Evolutionary conservation across 805 yeast species (phyloP), one percentile per base, ranked within the genome.

Genomic region (Ogataea sp.): DNA sequence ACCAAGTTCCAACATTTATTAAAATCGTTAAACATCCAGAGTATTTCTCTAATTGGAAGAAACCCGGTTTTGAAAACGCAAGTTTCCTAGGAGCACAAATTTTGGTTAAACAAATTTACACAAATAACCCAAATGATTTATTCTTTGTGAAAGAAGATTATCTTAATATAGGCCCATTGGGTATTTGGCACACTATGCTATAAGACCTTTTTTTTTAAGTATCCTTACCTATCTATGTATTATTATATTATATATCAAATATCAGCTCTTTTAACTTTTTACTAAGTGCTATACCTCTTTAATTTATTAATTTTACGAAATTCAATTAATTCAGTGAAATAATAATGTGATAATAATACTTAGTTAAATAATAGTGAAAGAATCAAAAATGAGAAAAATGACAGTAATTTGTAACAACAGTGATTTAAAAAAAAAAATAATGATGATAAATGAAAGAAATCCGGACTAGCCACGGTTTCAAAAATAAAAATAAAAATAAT

Each of bases 1-100:
- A n/a, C n/a, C 97, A 90, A 62, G 88, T 81, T 2, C 97, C 97
- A 18, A 77, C 79, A n/a, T 67, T 78, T 13, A 72, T 89, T 40
- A 77, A 73, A 47, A 55, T 78, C 37, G 77, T 80, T 20, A 80
- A 81, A 51, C 72, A 77, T 58, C 94, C 96, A 0, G 97, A 90
- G 40, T 89, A 90, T 59, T 90, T 90, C 62, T 85, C 95, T 1
- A 95, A 86, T 48, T 90, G 97, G 97, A 89, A 89, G 62, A 77
- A 76, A 57, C 61, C 62, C 29, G 88, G 90, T 1, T 80, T 82
- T 73, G 79, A 81, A 42, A 88, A 85, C 48, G 75, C 81, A 25
- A 70, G 77, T 42, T 86, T 89, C 54, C 64, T 89, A 44, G 97
- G 97, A 2, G 95, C 84, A 2, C 85, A 87, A 59, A 83, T 89